Conservation (phyloP, 805 yeast genomes). For the Pichia gijzeniarum region DNA sequence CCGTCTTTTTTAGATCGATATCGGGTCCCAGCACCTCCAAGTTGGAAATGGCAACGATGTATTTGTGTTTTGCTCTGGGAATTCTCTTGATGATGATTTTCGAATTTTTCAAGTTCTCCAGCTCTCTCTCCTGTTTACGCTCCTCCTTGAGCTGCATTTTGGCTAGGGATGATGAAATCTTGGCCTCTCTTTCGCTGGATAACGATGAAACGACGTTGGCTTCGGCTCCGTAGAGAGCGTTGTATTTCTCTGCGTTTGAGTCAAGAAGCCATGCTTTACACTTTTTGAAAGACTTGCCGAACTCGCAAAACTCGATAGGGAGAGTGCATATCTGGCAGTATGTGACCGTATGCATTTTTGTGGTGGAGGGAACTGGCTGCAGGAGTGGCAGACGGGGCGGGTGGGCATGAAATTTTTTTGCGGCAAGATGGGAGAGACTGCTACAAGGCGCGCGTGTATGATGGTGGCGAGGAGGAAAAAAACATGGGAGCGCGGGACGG, state of each 20-base stretch:
- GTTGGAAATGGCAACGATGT: constrained; percentile 79
- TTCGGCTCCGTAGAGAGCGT: constrained; percentile 53
- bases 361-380: neutral
- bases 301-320: constrained; percentile 93
- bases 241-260: constrained; percentile 49
- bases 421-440: too few relatives aligned
- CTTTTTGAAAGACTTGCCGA: constrained; percentile 71
- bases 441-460: too few relatives aligned
- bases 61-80: constrained; percentile 85
- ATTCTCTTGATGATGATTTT: constrained; percentile 80
- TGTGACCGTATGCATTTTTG: constrained; percentile 31
- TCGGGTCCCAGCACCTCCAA: constrained; percentile 70
- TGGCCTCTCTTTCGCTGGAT: constrained; percentile 72
- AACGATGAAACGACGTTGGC: constrained; percentile 51
- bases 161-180: constrained; percentile 73
- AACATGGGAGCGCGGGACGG: neutral
- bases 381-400: neutral
- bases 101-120: constrained; percentile 69
- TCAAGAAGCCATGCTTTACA: constrained; percentile 79
- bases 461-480: neutral
- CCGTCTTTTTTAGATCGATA: constrained; percentile 81
- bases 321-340: constrained; percentile 78
- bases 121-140: constrained; percentile 76
- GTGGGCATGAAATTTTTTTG: too few relatives aligned
- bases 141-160: constrained; percentile 85